Conservation (phyloP, 1,284 basidiomycete species). For the Cryptococcus sp. region DNA sequence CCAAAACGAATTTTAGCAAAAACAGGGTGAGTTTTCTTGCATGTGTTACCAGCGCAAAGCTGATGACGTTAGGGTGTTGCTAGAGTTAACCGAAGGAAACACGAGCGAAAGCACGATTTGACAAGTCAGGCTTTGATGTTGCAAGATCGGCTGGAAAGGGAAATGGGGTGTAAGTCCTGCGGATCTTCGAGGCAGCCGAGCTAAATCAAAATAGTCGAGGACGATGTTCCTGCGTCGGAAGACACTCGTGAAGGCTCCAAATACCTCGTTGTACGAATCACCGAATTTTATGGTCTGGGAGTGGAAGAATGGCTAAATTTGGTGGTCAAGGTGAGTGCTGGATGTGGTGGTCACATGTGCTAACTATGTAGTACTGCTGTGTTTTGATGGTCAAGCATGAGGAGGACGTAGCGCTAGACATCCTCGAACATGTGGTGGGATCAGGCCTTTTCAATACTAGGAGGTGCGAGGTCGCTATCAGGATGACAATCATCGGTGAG, state of each 20-base stretch:
- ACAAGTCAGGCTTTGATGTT: constrained; percentile 30
- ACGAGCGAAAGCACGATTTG: constrained; percentile 22
- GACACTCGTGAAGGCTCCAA: constrained; percentile 3
- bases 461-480: constrained; percentile 63
- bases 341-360: background rate
- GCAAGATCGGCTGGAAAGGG: constrained; percentile 43
- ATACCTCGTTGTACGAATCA: constrained; percentile 30
- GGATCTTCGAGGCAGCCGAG: background rate
- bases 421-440: constrained; percentile 69
- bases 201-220: constrained; percentile 25
- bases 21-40: constrained; percentile 56
- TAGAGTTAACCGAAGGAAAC: constrained; percentile 22
- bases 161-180: constrained; percentile 30
- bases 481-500: constrained; percentile 67
- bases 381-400: constrained; percentile 59
- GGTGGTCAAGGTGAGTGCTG: constrained; percentile 69
- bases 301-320: constrained; percentile 82
- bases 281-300: constrained; percentile 69
- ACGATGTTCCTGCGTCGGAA: constrained; percentile 35
- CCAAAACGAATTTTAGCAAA: constrained; percentile 72
- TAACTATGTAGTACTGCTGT: constrained; percentile 67
- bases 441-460: constrained; percentile 71
- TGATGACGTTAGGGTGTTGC: constrained; percentile 28
- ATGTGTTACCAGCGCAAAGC: background rate
- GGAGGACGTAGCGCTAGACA: constrained; percentile 68